Evolutionary conservation across 306 rosid genomes (phyloP), one percentile per base, ranked within the genome.

Genomic region (Lathyrus oleraceus): DNA sequence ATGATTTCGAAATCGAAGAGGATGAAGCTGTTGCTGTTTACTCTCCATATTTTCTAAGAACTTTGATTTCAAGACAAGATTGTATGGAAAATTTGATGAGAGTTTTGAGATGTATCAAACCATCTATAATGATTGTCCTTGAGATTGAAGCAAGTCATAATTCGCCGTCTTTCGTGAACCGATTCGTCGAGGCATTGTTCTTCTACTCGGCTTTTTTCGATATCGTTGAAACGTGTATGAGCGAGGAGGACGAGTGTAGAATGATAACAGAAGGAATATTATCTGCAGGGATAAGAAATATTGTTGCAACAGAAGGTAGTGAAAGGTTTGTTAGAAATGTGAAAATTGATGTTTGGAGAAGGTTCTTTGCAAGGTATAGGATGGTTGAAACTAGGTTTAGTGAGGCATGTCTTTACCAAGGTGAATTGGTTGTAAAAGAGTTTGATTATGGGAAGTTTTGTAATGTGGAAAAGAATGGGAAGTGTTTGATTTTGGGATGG

Each of bases 341-440:
- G 83, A 81, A 64, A 56, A 84, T 87, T 16, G 87, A 84, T 42
- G 92, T 89, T 60, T 92, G 98, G 97, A 87, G 95, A 69, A 83
- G 71, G 16, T 92, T 92, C 78, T 89, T 89, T 73, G 79, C 78
- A 8, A 84, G 91, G 81, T 83, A 83, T 27, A 32, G 74, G 51
- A 89, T 85, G 91, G 78, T 78, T 63, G 96, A 87, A 77, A 68
- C 23, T 4, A 83, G 70, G 15, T 74, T 89, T 8, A 89, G 96
- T 32, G 83, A 87, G 19, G 75, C 88, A 1, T 83, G 90, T 49
- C 1, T 70, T 25, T 81, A 81, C 81, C 98, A 89, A 74, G 92
- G 91, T 57, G 58, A 73, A 3, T 71, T 92, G 64, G 79, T 89
- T 27, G 72, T 69, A 8, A 70, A 83, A 27, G 35, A 51, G 69